Percentiles rank a stretch among this genome's conserved stretches.
These are phyloP conservation scores for Allium fistulosum DNA, from an alignment of 106 monocot species.

Conservation along the genomic window DNA sequence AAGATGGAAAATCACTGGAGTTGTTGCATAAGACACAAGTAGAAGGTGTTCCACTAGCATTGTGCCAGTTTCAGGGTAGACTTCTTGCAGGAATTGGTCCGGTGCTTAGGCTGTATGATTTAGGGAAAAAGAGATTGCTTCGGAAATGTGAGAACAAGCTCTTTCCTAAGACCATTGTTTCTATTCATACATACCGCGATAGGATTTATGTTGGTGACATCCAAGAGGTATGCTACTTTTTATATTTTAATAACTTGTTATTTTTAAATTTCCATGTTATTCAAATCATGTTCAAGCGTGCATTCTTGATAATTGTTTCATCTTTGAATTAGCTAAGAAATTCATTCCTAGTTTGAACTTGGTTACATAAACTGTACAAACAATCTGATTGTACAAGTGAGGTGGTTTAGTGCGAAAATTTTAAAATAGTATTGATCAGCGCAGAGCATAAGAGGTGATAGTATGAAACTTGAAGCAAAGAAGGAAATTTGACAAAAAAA, in stretches of 20 bases:
- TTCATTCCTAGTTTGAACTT: too few relatives aligned
- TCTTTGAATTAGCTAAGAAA: too few relatives aligned
- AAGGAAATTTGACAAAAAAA: too few relatives aligned
- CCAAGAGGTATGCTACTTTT: slow-evolving; percentile 62
- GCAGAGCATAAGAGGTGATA: too few relatives aligned
- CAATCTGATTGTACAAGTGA: too few relatives aligned
- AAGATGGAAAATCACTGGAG: slow-evolving; percentile 85
- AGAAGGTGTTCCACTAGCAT: slow-evolving; percentile 83
- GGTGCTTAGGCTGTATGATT: slow-evolving; percentile 84
- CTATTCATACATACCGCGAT: slow-evolving; percentile 95
- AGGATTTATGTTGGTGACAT: slow-evolving; percentile 96
- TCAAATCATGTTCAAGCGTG: too few relatives aligned
- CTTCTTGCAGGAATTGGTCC: slow-evolving; percentile 81
- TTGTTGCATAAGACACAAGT: slow-evolving; percentile 94
- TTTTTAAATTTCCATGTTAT: too few relatives aligned
- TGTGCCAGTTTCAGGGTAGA: slow-evolving; percentile 89
- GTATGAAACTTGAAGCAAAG: too few relatives aligned
- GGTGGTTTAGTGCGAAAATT: too few relatives aligned
- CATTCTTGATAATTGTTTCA: too few relatives aligned
- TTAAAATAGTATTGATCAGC: too few relatives aligned
- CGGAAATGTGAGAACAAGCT: slow-evolving; percentile 98
- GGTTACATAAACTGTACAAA: too few relatives aligned
- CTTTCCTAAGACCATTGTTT: slow-evolving; percentile 74
- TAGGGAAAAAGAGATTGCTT: slow-evolving; percentile 81
- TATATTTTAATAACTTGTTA: background rate